Evolutionary conservation across 2,329 filamentous ascomycete species (phyloP).

Genomic region (Ophiostoma pallidulum): DNA sequence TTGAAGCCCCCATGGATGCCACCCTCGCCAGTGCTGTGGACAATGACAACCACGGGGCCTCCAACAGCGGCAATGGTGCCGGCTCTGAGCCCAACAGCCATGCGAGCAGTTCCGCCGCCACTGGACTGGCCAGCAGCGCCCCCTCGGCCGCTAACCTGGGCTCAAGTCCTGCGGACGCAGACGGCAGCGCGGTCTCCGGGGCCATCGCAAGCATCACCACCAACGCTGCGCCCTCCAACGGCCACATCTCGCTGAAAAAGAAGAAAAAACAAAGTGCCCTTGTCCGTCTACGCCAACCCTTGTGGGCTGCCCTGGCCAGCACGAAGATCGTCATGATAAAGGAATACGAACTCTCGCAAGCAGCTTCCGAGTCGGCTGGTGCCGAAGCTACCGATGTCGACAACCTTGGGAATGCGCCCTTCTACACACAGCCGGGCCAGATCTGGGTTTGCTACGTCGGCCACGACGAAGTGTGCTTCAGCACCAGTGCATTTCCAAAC

Average conservation of each 20-base stretch:
- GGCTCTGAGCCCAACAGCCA: background rate
- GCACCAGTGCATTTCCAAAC: conserved; percentile 54
- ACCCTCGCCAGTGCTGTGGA: conserved; percentile 35
- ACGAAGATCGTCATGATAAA: conserved; percentile 96
- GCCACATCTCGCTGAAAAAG: conserved; percentile 59
- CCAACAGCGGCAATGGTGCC: background rate
- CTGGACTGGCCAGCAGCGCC: background rate
- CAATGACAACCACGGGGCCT: conserved; percentile 35
- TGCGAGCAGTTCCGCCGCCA: background rate
- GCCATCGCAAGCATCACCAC: background rate
- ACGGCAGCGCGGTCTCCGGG: background rate
- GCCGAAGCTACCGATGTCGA: conserved; percentile 68
- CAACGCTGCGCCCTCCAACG: background rate
- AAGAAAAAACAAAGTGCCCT: conserved; percentile 85
- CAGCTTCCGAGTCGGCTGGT: conserved; percentile 61
- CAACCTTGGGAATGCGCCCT: conserved; percentile 66
- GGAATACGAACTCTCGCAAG: conserved; percentile 75
- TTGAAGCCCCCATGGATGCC: conserved; percentile 31
- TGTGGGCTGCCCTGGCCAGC: conserved; percentile 90
- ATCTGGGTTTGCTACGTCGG: conserved; percentile 77
- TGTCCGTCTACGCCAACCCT: conserved; percentile 79
- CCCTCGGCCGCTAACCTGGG: background rate
- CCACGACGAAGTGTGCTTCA: conserved; percentile 68
- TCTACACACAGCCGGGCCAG: conserved; percentile 58
- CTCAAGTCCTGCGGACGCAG: background rate